These are phyloP conservation scores for Endogone sp. DNA, from an alignment of 192 early-diverging fungal genomes.

Conservation along the genomic window DNA sequence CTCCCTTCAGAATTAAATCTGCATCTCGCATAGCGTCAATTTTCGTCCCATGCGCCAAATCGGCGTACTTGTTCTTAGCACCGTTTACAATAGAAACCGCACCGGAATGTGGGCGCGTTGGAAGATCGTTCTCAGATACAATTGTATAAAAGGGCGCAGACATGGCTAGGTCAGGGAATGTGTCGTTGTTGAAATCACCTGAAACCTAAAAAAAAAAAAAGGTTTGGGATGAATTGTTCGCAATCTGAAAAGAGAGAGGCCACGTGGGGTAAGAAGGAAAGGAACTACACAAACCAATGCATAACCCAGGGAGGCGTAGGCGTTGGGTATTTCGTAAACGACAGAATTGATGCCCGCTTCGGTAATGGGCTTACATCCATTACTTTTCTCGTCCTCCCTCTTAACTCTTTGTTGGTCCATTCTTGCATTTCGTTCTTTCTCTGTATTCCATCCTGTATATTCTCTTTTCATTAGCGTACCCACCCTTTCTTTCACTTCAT, in stretches of 20 bases:
- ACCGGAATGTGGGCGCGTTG: constrained; percentile 33
- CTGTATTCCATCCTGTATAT: neutral
- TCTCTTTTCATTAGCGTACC: neutral
- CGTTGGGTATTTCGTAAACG: neutral
- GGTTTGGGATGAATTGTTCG: neutral
- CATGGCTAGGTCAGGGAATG: constrained; percentile 53
- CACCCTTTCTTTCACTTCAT: neutral
- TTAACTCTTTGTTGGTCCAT: neutral
- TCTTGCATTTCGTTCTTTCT: neutral
- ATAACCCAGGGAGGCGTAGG: neutral
- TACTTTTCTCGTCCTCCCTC: neutral
- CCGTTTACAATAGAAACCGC: constrained; percentile 53
- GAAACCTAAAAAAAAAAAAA: constrained; percentile 9
- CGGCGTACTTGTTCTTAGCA: neutral
- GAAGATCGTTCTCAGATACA: neutral
- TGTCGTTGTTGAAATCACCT: constrained; percentile 73
- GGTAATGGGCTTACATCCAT: neutral
- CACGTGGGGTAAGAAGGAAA: neutral
- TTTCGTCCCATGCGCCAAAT: neutral
- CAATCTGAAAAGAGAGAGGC: too few relatives aligned
- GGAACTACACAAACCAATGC: neutral
- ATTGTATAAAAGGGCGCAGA: constrained; percentile 54
- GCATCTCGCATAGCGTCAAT: neutral
- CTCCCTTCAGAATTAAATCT: neutral
- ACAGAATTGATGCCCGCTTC: neutral